A percentile compares a stretch with the other conserved stretches of the same genome.
These are phyloP conservation scores for Brassica balearica DNA, from an alignment of 441 rosid genomes.

Conservation along the genomic window DNA sequence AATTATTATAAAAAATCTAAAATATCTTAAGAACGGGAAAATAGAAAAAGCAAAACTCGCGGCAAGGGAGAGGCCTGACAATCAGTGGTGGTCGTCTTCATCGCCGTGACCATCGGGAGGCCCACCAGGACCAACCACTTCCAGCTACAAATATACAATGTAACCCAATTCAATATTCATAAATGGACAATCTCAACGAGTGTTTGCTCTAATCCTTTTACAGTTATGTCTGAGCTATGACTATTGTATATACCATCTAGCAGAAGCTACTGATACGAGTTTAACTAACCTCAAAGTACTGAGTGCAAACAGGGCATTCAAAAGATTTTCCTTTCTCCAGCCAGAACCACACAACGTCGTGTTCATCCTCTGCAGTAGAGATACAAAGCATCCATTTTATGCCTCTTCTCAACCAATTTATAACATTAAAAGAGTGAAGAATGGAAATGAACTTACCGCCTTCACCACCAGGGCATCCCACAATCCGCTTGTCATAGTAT, in stretches of 20 bases:
- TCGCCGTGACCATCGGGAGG: slow-evolving; percentile 90
- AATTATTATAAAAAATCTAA: slow-evolving; percentile 3
- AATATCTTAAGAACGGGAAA: slow-evolving; percentile 6
- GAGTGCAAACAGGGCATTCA: slow-evolving; percentile 95
- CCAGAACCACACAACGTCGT: slow-evolving; percentile 99
- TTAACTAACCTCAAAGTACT: slow-evolving; percentile 77
- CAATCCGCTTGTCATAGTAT: slow-evolving; percentile 57
- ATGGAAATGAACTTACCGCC: slow-evolving; percentile 46
- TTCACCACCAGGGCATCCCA: slow-evolving; percentile 65
- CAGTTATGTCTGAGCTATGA: not conserved
- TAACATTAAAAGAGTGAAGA: not conserved
- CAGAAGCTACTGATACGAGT: not conserved
- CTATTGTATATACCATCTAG: not conserved
- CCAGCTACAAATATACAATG: slow-evolving; percentile 62
- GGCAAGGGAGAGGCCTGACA: slow-evolving; percentile 23
- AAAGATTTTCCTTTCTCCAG: slow-evolving; percentile 87
- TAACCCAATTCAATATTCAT: slow-evolving; percentile 2
- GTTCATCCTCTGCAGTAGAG: slow-evolving; percentile 80
- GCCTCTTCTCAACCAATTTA: not conserved
- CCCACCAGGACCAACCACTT: slow-evolving; percentile 97
- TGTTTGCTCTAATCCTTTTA: slow-evolving; percentile 4
- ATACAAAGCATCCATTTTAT: not conserved
- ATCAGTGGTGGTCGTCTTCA: slow-evolving; percentile 54
- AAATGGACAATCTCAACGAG: not conserved
- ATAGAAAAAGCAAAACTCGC: slow-evolving; percentile 24